Evolutionary conservation across 345 rosid species (phyloP).

Genomic region (Acer negundo): DNA sequence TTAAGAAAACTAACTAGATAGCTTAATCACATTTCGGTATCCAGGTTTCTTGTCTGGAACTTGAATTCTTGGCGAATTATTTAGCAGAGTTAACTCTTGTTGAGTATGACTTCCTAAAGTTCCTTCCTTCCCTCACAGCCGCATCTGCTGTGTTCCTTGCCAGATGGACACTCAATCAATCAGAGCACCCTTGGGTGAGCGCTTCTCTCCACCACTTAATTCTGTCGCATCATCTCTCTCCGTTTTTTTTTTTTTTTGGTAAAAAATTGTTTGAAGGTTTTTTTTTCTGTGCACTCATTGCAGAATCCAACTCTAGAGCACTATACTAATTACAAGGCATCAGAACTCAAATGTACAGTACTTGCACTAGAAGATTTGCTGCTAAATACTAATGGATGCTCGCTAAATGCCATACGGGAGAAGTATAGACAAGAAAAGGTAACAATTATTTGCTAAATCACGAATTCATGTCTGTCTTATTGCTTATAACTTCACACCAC

Average conservation of each 20-base stretch:
- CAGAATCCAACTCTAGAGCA: constrained; percentile 91
- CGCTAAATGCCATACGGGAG: constrained; percentile 66
- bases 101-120: constrained; percentile 72
- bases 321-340: constrained; percentile 66
- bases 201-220: constrained; percentile 7
- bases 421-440: constrained; percentile 85
- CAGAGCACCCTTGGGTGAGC: constrained; percentile 93
- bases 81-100: constrained; percentile 82
- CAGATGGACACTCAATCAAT: constrained; percentile 79
- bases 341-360: constrained; percentile 62
- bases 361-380: constrained; percentile 82
- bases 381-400: constrained; percentile 59
- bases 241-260: neutral
- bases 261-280: constrained; percentile 4
- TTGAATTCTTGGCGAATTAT: constrained; percentile 85
- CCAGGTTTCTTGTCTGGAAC: constrained; percentile 61
- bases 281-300: constrained; percentile 5
- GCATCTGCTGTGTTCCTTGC: constrained; percentile 95
- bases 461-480: neutral
- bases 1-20: constrained; percentile 14
- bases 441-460: constrained; percentile 12
- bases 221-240: neutral
- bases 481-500: neutral
- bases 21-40: constrained; percentile 13
- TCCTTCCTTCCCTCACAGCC: constrained; percentile 76